Evolutionary conservation across 805 yeast species (phyloP).

Genomic region (Nakazawaea molendinolei): DNA sequence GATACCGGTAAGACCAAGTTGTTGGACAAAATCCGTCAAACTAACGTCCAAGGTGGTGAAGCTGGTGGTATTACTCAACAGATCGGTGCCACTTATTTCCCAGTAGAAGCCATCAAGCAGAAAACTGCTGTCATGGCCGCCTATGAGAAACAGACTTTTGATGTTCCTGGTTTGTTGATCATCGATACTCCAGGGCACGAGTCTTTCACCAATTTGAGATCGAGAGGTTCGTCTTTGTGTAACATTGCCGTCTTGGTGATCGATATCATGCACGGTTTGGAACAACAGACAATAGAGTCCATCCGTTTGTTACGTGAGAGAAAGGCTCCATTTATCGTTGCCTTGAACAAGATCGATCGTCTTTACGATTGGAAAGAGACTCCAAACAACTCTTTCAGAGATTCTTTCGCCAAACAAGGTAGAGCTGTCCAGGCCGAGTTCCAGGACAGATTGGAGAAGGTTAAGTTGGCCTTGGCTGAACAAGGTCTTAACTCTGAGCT

Average conservation of each 20-base stretch:
- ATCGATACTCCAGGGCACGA: slow-evolving; percentile 99
- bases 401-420: slow-evolving; percentile 76
- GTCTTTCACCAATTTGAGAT: slow-evolving; percentile 93
- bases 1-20: slow-evolving; percentile 99
- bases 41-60: slow-evolving; percentile 99
- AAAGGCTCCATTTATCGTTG: slow-evolving; percentile 97
- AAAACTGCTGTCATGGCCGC: slow-evolving; percentile 89
- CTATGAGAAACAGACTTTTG: slow-evolving; percentile 78
- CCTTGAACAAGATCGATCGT: slow-evolving; percentile 96
- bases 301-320: slow-evolving; percentile 88
- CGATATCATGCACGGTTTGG: slow-evolving; percentile 98
- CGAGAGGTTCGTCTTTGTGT: slow-evolving; percentile 98
- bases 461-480: slow-evolving; percentile 89
- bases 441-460: slow-evolving; percentile 76
- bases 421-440: slow-evolving; percentile 88
- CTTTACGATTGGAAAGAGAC: slow-evolving; percentile 87
- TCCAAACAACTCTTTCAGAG: slow-evolving; percentile 95
- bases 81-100: slow-evolving; percentile 99
- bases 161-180: slow-evolving; percentile 93
- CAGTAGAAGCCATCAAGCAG: slow-evolving; percentile 85
- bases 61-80: slow-evolving; percentile 99
- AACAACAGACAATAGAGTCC: slow-evolving; percentile 95
- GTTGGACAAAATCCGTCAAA: slow-evolving; percentile 94
- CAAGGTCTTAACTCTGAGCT: slow-evolving; percentile 98
- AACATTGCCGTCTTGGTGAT: slow-evolving; percentile 97